These are phyloP conservation scores for Fragilaria radians DNA, from an alignment of 108 stramenopile species.

Conservation along the genomic window DNA sequence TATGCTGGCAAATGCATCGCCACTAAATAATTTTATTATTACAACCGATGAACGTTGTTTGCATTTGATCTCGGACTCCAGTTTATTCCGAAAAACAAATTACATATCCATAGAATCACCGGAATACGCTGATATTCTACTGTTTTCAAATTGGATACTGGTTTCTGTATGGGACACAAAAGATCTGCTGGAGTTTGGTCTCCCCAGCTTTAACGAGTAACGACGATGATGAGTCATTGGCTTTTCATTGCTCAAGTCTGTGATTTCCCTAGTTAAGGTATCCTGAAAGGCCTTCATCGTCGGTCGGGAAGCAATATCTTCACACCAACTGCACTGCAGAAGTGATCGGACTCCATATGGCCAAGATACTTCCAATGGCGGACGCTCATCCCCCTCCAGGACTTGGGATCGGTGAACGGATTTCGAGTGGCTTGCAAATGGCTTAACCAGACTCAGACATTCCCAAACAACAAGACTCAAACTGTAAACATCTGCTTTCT, in stretches of 20 bases:
- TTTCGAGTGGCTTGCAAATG: slow-evolving; percentile 19
- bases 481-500: slow-evolving; percentile 55
- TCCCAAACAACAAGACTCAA: slow-evolving; percentile 55
- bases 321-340: slow-evolving; percentile 7
- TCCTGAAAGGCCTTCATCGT: slow-evolving; percentile 9
- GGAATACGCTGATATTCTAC: not conserved
- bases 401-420: not conserved
- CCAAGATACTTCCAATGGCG: not conserved
- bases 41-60: too few species aligned
- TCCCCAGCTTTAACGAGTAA: not conserved
- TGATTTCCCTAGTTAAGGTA: not conserved
- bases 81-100: too few species aligned
- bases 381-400: slow-evolving; percentile 7
- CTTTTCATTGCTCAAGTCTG: not conserved
- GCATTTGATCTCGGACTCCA: too few species aligned
- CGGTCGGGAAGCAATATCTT: slow-evolving; percentile 1
- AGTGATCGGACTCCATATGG: not conserved
- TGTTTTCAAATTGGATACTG: not conserved
- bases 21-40: too few species aligned
- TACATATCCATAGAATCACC: not conserved
- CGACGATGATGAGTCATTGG: not conserved
- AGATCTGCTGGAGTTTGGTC: not conserved
- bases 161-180: not conserved
- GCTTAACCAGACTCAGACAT: slow-evolving; percentile 37
- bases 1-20: too few species aligned